Base-by-base conservation (phyloP, 345 rosid species). In the Microthlaspi erraticum region DNA sequence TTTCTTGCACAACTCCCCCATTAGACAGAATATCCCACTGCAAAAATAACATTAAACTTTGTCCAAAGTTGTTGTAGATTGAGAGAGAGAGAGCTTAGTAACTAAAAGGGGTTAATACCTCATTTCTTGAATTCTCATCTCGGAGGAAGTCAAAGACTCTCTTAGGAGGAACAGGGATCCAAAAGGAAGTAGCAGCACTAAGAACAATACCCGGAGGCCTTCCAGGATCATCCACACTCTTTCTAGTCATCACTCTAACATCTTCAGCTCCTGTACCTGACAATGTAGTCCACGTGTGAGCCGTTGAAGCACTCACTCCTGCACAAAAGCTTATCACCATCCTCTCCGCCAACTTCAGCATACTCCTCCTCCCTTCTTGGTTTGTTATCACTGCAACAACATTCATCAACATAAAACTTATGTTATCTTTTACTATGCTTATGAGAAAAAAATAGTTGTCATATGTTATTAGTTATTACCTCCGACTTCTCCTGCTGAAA, bases 21-120 rank as follows among this genome's bases (percentile, higher is more conserved):
- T 91, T 91, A 10, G 97, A 91, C 56, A 94, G 84, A 76, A 94
- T 94, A 75, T 94, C 97, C 99, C 99, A 94, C 97, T 93, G 88
- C 23, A 75, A 26, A 26, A 26, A 26, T 26, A 26, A 26, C 29
- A 26, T 26, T 26, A 26, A 26, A 26, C 29, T 26, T 26, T 26
- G 29, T 26, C 29, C 29, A 26, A 26, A 26, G 29, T 26, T 26
- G 29, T 26, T 3, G 29, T 26, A 0, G 29, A 3, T 3, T 2
- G 29, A 26, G 29, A 26, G 26, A 23, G 3, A 23, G 32, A 52
- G 50, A 38, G 41, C 3, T 7, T 29, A 66, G 9, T 23, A 58
- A 49, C 54, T n/a, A 2, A 9, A 74, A 8, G 4, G 0, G 3
- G 51, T 26, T 26, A 26, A 51, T 7, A 94, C 97, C 95, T 91